A percentile compares a stretch with the other conserved stretches of the same genome.
Evolutionary conservation across 169 alveolate genomes (phyloP).

Genomic region (Eimeria zaria): DNA sequence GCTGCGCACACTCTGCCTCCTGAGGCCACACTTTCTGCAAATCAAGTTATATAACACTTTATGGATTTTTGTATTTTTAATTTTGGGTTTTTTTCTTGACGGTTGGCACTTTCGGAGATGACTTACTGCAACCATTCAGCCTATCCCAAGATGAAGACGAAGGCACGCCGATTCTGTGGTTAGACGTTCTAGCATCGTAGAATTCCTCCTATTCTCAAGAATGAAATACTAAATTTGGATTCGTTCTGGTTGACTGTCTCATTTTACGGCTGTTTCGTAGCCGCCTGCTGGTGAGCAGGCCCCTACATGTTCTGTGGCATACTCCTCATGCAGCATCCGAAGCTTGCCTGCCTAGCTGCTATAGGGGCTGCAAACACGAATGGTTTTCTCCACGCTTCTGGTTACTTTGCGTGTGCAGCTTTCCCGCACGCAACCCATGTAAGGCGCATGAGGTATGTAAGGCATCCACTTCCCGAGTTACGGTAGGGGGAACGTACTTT

Average conservation of each 20-base stretch:
- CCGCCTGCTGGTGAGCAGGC: not conserved
- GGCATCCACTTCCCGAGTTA: too few relatives aligned
- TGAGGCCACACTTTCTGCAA: not conserved
- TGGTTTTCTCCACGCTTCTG: too few relatives aligned
- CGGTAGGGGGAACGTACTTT: too few relatives aligned
- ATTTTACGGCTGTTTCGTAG: not conserved
- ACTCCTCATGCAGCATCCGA: not conserved
- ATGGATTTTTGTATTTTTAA: not conserved
- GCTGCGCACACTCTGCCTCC: slow-evolving; percentile 53
- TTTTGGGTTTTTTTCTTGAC: not conserved
- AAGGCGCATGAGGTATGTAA: too few relatives aligned
- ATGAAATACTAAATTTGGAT: not conserved
- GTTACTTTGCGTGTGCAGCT: not conserved
- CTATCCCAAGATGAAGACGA: not conserved
- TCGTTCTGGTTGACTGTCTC: not conserved
- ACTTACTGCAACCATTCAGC: not conserved
- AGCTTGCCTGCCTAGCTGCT: not conserved
- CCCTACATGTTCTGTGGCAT: not conserved
- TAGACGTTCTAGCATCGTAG: not conserved
- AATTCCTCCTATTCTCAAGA: not conserved
- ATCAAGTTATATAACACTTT: not conserved
- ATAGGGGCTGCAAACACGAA: not conserved
- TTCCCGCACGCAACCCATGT: too few relatives aligned
- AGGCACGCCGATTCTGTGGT: not conserved
- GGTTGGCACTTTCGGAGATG: not conserved